Conservation (phyloP, 1,284 basidiomycete species). For the Trichosporon sp. region DNA sequence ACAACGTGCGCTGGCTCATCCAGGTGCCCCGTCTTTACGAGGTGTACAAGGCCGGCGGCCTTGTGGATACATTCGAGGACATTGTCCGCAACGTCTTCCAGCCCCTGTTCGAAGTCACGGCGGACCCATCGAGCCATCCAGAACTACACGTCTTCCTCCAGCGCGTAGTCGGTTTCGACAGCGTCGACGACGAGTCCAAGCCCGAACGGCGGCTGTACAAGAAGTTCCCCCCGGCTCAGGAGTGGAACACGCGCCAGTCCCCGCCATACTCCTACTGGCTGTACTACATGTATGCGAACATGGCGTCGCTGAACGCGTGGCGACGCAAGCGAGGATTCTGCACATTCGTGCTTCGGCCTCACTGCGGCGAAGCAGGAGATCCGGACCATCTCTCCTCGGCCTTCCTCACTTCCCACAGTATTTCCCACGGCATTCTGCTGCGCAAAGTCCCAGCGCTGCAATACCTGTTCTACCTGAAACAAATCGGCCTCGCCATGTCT, state of each 20-base stretch:
- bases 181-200: conserved; percentile 97
- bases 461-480: conserved; percentile 92
- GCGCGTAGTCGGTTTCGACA: conserved; percentile 92
- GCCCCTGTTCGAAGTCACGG: conserved; percentile 93
- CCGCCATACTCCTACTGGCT: conserved; percentile 96
- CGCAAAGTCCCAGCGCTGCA: conserved; percentile 87
- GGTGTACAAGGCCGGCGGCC: conserved; percentile 86
- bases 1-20: conserved; percentile 97
- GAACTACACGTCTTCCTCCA: conserved; percentile 94
- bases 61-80: conserved; percentile 82
- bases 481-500: conserved; percentile 97
- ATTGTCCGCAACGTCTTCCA: conserved; percentile 84
- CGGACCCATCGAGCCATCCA: conserved; percentile 81
- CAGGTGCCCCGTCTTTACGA: conserved; percentile 95
- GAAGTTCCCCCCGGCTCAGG: conserved; percentile 88
- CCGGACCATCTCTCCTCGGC: conserved; percentile 95
- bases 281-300: conserved; percentile 97
- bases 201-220: conserved; percentile 83
- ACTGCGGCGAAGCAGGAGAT: conserved; percentile 97
- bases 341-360: conserved; percentile 94
- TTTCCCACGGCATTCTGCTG: conserved; percentile 95
- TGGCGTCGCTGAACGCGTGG: conserved; percentile 92
- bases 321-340: conserved; percentile 82
- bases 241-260: conserved; percentile 84
- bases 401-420: conserved; percentile 93